Base-by-base conservation (phyloP, 768 basidiomycete genomes). In the Lactarius tabidus region DNA sequence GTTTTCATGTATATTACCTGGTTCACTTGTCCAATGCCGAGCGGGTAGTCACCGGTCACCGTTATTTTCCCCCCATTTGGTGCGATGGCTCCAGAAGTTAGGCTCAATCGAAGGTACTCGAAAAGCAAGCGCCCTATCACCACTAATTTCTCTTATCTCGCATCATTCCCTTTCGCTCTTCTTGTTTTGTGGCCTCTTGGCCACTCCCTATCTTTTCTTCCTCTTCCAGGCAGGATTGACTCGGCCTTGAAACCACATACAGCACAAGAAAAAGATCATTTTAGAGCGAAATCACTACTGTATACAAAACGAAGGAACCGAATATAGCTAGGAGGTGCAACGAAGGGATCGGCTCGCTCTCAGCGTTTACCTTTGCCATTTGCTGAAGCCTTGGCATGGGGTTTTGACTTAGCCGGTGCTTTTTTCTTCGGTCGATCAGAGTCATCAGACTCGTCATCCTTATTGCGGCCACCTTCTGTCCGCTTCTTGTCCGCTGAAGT, bases 401-500 rank as follows among this genome's bases (percentile, higher is more conserved):
- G 17, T 38, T 75, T 76, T 20, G 66, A 63, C 64, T 74, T 76
- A 8, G 70, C 43, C 35, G 74, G 67, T 56, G 71, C 67, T 66
- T 79, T 79, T 71, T 79, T 79, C 74, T 77, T 79, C 8, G 77
- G 78, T 15, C 75, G 73, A 52, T 79, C 78, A 10, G 76, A 77
- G 38, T 76, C 79, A 58, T 79, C 79, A 3, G 79, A 79, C 8
- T 77, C 77, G 58, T 75, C 65, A 7, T 69, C 77, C 54, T 54
- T 69, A 4, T 3, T 12, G 29, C 43, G 62, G 17, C 74, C 75
- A 23, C 64, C 72, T 29, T 78, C 76, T 10, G 69, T 66, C 23
- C 76, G 74, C 63, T 82, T 81, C 67, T 82, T 80, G 73, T 84
- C 84, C 23, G 80, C 80, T 78, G 67, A 45, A 60, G 55, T 6